phyloP scores from a whole-genome alignment of 2,329 filamentous ascomycete species.

The Colletotrichum sp. region DNA sequence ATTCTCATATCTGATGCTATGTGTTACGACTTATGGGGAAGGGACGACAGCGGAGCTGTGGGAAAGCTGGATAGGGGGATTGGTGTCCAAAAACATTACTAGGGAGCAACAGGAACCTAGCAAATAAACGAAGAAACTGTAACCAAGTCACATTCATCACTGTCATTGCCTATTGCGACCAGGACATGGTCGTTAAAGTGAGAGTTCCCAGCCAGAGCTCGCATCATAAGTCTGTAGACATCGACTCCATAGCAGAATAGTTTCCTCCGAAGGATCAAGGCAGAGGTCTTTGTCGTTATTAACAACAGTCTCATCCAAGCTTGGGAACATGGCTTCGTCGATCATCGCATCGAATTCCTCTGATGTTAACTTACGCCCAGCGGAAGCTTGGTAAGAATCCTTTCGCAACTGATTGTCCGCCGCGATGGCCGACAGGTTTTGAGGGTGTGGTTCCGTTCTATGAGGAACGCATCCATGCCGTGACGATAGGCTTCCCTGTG shows the following conservation, averaged over 20 bases:
- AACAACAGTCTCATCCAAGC: not conserved
- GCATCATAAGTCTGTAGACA: not conserved
- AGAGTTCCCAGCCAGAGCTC: not conserved
- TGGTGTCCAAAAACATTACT: not conserved
- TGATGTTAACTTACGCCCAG: not conserved
- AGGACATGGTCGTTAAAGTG: not conserved
- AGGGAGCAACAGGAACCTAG: not conserved
- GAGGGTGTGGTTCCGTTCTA: not conserved
- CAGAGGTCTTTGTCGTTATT: not conserved
- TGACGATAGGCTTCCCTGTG: not conserved
- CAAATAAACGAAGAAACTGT: not conserved
- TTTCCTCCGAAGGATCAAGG: not conserved
- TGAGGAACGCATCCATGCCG: not conserved
- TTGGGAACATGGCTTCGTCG: not conserved
- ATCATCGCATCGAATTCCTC: not conserved
- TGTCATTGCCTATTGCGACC: not conserved
- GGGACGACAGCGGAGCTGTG: not conserved
- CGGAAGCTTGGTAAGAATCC: not conserved
- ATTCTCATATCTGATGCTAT: not conserved
- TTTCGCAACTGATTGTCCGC: not conserved
- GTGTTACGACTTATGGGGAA: not conserved
- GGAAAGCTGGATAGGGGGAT: fast-evolving
- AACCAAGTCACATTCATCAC: not conserved
- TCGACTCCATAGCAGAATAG: not conserved
- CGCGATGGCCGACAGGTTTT: not conserved